Evolutionary conservation across 1,284 basidiomycete species (phyloP), one percentile per base, ranked within the genome.

Genomic region (Fistulinella cinereoalba): DNA sequence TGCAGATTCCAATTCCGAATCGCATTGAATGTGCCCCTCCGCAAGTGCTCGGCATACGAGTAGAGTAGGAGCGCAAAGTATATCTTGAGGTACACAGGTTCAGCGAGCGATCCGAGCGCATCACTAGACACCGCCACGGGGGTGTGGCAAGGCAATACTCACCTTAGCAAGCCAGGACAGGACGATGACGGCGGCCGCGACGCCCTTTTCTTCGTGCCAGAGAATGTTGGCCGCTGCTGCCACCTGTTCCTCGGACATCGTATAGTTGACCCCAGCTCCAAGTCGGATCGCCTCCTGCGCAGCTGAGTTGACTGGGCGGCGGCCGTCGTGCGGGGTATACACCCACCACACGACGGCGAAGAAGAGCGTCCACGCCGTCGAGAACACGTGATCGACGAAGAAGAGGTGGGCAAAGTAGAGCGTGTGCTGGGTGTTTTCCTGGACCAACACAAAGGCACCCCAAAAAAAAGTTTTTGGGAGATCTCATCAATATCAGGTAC

Each of bases 371-470:
- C 93, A 98, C 6, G 87, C 73, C 0, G 93, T 92, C n/a, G 87
- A 90, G 56, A 99, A 75, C 53, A 97, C 69, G 68, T 99, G 95
- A 70, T 99, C 96, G 43, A 90, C 79, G 47, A 89, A 81, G 71
- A 94, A 98, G 22, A 95, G 71, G 66, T 99, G 94, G 0, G 96
- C 89, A 63, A 97, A 94, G 58, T 91, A 88, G 24, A 97, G 79
- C 5, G 87, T 84, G 50, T 88, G 81, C 55, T 83, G 83, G 1
- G 92, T 75, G 55, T 92, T 82, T 75, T 97, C 94, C 93, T 97
- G 12, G 21, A 6, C 29, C 13, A 16, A 23, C 10, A 9, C 33
- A 34, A 34, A 18, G 33, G 13, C 18, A 19, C n/a, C n/a, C n/a
- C n/a, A n/a, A n/a, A n/a, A n/a, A n/a, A n/a, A n/a, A n/a, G n/a